phyloP scores from a whole-genome alignment of 1,139 yeast species.

The Yamadazyma triangularis region DNA sequence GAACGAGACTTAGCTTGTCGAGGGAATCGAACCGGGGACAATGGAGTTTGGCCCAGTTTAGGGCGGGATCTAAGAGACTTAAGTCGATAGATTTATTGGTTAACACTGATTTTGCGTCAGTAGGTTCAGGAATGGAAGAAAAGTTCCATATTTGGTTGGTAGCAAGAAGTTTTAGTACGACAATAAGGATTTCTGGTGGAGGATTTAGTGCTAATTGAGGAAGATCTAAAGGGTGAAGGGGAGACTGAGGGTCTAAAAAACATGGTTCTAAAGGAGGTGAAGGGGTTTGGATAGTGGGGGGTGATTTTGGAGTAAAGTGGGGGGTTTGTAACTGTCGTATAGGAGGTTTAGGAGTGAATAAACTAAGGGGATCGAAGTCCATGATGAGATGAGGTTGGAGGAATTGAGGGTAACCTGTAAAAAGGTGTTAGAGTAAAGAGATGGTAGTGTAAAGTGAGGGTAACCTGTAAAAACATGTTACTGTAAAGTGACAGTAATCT shows the following conservation, averaged over 20 bases:
- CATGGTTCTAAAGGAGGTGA: no score
- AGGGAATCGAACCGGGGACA: conserved; percentile 31
- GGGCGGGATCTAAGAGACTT: conserved; percentile 17
- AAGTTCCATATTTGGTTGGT: conserved; percentile 58
- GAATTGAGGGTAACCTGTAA: no score
- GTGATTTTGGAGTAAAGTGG: no score
- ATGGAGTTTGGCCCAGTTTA: conserved; percentile 36
- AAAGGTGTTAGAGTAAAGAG: no score
- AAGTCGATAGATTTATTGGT: conserved; percentile 16
- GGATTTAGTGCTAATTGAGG: conserved; percentile 53
- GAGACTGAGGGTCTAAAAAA: no score
- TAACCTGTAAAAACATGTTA: no score
- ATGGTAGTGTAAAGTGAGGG: no score
- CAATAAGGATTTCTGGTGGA: conserved; percentile 39
- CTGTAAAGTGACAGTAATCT: no score
- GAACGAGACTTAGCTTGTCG: conserved; percentile 20
- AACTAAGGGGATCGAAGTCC: conserved; percentile 43
- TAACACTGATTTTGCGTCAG: conserved; percentile 7
- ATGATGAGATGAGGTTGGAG: conserved; percentile 4
- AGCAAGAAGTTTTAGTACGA: conserved; percentile 46
- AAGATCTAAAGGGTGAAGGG: conserved; percentile 45
- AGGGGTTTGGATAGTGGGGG: no score
- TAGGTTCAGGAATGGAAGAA: conserved; percentile 11
- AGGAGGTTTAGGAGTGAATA: no score
- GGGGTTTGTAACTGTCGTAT: no score